Evolutionary conservation across 192 early-diverging fungal genomes (phyloP), one percentile per base, ranked within the genome.

Genomic region (Backusella macrospora): DNA sequence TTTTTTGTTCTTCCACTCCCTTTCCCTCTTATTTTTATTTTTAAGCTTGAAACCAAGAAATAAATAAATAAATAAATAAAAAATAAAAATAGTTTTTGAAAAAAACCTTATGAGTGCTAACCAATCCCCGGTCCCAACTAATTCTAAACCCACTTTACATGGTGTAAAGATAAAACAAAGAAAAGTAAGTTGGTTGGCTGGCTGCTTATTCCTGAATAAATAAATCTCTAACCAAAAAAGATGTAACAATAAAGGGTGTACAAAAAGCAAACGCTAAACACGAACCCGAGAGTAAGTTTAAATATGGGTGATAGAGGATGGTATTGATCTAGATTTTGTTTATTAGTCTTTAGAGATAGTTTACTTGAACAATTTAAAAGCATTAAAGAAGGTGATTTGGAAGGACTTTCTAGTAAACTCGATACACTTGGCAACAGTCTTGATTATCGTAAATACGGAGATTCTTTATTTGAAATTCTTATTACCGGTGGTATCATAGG

Each of bases 391-490:
- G 86, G 82, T 65, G 87, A 94, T 75, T 87, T 95, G 79, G 89
- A 93, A 43, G 87, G 90, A 70, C 89, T 94, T 80, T 88, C 90
- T 29, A 65, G 75, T 75, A 83, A 90, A 37, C 88, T 98, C 73
- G 96, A 98, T 83, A 78, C 78, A 16, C 89, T 90, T 66, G 94
- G 91, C 42, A 92, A 94, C 76, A 95, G 90, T 74, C 90, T 97
- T 74, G 96, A 97, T 79, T 96, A 94, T 86, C 94, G 94, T 82
- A 92, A 95, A 76, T 98, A 98, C 92, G 93, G 90, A 69, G 97
- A 98, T 77, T 85, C 92, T 39, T 87, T 98, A 69, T 98, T 97
- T 84, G 97, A 98, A 87, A 82, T 98, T 49, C 81, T 97, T 73
- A 92, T 98, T 72, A 90, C 91, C 71, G 97, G 97, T 70, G 96